phyloP scores from a whole-genome alignment of 495 filamentous ascomycete species.

The Darksidea phi region DNA sequence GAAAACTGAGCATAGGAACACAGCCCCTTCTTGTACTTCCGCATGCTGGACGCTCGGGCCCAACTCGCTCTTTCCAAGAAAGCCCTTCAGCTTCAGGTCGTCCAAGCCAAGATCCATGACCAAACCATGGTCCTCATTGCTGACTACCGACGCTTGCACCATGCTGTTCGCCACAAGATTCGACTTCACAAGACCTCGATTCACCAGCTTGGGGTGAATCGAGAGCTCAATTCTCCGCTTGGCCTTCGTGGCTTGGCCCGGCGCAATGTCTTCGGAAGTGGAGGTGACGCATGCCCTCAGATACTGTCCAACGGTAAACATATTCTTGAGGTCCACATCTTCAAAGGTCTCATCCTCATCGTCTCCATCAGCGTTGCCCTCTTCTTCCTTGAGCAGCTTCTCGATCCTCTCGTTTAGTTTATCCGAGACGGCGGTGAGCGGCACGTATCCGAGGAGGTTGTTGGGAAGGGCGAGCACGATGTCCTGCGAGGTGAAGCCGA shows the following conservation, averaged over 20 bases:
- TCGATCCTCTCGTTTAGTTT: slow-evolving; percentile 66
- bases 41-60: slow-evolving; percentile 57
- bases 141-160: slow-evolving; percentile 82
- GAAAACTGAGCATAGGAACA: slow-evolving; percentile 78
- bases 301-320: slow-evolving; percentile 86
- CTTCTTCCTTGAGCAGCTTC: slow-evolving; percentile 58
- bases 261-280: slow-evolving; percentile 57
- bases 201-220: slow-evolving; percentile 70
- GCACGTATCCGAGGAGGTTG: slow-evolving; percentile 83
- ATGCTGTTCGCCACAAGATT: slow-evolving; percentile 70
- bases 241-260: slow-evolving; percentile 53
- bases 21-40: slow-evolving; percentile 71
- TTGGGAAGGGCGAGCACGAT: slow-evolving; percentile 83
- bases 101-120: slow-evolving; percentile 87
- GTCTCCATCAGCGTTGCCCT: slow-evolving; percentile 54
- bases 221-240: slow-evolving; percentile 84
- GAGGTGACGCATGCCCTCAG: slow-evolving; percentile 81
- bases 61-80: slow-evolving; percentile 86
- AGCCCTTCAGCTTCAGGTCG: slow-evolving; percentile 66
- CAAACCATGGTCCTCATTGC: slow-evolving; percentile 91
- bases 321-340: slow-evolving; percentile 63
- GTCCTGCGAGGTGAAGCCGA: slow-evolving; percentile 74
- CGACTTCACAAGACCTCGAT: slow-evolving; percentile 65
- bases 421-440: slow-evolving; percentile 86
- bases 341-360: slow-evolving; percentile 55